Conservation (phyloP, 768 basidiomycete genomes). For the Trametes cingulata region DNA sequence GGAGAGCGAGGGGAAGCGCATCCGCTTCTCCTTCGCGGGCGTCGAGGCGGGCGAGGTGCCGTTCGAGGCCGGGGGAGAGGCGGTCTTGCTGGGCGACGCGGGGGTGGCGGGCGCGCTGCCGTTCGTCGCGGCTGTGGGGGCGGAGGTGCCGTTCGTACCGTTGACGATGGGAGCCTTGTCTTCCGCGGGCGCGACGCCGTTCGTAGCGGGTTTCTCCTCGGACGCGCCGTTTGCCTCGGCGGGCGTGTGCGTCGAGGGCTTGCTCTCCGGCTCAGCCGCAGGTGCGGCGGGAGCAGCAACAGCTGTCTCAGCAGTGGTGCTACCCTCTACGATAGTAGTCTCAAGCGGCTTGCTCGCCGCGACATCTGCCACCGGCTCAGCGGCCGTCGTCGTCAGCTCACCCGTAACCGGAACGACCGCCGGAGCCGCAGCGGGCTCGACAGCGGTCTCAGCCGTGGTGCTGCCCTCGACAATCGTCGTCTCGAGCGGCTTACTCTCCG, state of each 20-base stretch:
- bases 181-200: neutral
- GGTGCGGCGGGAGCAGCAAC: conserved; percentile 14
- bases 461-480: conserved; percentile 24
- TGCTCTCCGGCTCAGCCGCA: neutral
- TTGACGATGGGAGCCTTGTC: neutral
- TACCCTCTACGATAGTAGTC: conserved; percentile 4
- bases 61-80: conserved; percentile 2
- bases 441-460: conserved; percentile 11
- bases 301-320: conserved; percentile 9
- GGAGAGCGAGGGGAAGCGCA: conserved; percentile 33
- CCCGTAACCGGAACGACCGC: conserved; percentile 14
- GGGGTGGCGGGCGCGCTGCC: conserved; percentile 8
- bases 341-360: conserved; percentile 9
- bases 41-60: conserved; percentile 11
- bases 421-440: neutral
- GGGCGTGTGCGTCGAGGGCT: conserved; percentile 7
- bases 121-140: neutral
- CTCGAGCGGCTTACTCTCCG: conserved; percentile 21
- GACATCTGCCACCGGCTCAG: neutral
- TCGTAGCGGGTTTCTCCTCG: conserved; percentile 1
- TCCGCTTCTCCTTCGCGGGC: conserved; percentile 25
- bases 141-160: neutral
- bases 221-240: too few species aligned
- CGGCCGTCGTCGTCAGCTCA: conserved; percentile 5
- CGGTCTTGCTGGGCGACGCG: neutral